phyloP scores from a whole-genome alignment of 148 eudicot genomes.

The Persicaria maculosa region DNA sequence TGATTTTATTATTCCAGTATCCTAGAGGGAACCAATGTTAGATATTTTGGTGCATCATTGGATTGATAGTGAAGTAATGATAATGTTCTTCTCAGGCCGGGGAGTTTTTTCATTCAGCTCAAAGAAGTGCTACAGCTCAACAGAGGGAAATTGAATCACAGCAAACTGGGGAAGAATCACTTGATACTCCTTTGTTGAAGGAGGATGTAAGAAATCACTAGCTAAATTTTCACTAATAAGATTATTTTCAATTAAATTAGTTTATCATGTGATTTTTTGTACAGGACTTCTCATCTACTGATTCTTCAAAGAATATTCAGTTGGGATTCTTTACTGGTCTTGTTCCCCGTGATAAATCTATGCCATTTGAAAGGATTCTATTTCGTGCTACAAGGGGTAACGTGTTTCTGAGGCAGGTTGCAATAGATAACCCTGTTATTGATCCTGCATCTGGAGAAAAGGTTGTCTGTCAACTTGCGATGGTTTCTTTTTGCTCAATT shows the following conservation, averaged over 20 bases:
- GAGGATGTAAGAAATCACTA: constrained; percentile 40
- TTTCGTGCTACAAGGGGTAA: constrained; percentile 99
- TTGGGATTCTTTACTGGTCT: constrained; percentile 84
- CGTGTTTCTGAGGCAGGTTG: constrained; percentile 64
- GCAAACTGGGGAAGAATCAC: constrained; percentile 49
- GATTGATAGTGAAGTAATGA: not conserved
- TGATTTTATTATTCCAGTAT: not conserved
- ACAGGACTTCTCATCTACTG: constrained; percentile 48
- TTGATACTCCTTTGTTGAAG: constrained; percentile 67
- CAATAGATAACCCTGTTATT: constrained; percentile 58
- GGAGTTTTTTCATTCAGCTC: constrained; percentile 72
- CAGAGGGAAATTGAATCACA: constrained; percentile 59
- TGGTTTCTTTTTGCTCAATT: not conserved
- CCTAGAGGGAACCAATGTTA: not conserved
- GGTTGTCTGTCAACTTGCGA: constrained; percentile 26
- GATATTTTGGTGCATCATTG: not conserved
- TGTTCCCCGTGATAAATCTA: constrained; percentile 75
- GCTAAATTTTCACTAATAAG: not conserved
- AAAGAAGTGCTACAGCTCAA: constrained; percentile 63
- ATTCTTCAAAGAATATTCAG: constrained; percentile 76
- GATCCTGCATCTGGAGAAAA: constrained; percentile 92
- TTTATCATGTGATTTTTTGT: not conserved
- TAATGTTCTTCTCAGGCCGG: constrained; percentile 48
- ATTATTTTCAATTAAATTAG: not conserved
- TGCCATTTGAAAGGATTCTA: constrained; percentile 92